Conservation (phyloP, 78 protist genomes). For the Dictyostelium capitatum region DNA sequence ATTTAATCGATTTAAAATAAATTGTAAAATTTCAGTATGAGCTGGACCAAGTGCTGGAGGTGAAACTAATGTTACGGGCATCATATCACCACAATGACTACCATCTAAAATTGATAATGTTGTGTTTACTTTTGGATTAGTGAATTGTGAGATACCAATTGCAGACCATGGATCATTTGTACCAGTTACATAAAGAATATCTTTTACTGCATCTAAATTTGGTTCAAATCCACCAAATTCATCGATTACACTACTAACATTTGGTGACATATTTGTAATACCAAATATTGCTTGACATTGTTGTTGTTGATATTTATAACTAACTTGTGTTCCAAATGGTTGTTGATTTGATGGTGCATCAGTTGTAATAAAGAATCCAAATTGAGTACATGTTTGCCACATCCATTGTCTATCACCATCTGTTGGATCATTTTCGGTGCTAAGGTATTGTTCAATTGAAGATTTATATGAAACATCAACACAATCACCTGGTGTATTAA, state of each 20-base stretch:
- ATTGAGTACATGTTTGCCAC: neutral
- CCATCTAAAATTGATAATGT: neutral
- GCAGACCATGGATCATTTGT: neutral
- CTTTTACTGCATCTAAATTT: neutral
- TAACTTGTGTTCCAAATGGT: neutral
- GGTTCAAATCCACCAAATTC: neutral
- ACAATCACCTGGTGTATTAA: neutral
- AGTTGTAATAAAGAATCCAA: neutral
- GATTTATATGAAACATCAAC: neutral
- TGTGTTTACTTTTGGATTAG: neutral
- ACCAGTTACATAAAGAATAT: neutral
- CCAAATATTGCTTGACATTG: neutral
- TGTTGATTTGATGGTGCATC: constrained; percentile 36
- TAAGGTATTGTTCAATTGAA: neutral
- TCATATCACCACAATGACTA: constrained; percentile 7
- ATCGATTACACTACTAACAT: neutral
- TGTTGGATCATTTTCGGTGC: constrained; percentile 7
- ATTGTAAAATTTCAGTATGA: neutral
- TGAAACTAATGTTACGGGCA: neutral
- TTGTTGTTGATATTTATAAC: neutral
- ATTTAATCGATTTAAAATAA: no score
- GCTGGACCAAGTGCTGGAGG: neutral
- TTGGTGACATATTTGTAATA: neutral
- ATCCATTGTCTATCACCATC: constrained; percentile 38
- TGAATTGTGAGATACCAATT: neutral